A percentile compares a stretch with the other conserved stretches of the same genome.
Conservation (phyloP, 257 asterid genomes). For the Datura wrightii region DNA sequence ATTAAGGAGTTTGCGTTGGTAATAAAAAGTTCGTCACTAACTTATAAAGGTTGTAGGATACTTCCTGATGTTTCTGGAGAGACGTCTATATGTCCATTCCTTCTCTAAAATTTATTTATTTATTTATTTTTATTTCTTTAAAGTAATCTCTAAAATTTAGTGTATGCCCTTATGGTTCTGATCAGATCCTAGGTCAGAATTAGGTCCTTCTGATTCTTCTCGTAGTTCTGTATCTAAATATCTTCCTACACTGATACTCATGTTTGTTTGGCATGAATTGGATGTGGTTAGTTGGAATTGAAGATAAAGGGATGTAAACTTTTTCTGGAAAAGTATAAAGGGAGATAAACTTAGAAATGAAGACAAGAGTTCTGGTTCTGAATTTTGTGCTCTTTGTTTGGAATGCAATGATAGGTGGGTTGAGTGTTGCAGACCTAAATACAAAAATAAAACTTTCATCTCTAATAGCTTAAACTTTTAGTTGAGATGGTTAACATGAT, state of each 20-base stretch:
- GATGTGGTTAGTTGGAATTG: constrained; percentile 1
- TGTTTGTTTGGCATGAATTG: background rate
- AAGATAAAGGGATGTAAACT: background rate
- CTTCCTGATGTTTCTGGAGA: background rate
- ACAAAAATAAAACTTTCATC: too few relatives aligned
- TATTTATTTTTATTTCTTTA: too few relatives aligned
- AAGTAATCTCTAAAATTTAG: background rate
- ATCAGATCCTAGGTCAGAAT: background rate
- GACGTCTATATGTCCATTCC: background rate
- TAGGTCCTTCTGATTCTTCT: background rate
- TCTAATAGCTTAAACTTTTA: too few relatives aligned
- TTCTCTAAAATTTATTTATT: background rate
- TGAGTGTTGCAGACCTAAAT: too few relatives aligned
- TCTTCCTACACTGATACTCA: background rate
- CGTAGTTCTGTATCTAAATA: background rate
- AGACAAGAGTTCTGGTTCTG: background rate
- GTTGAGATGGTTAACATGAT: background rate
- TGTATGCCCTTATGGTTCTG: background rate
- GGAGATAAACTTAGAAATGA: background rate
- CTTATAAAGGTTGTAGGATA: background rate
- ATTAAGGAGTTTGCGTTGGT: background rate
- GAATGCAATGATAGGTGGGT: background rate
- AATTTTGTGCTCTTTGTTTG: background rate
- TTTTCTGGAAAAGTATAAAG: background rate
- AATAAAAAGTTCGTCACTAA: background rate